Conservation (phyloP, 2,329 filamentous ascomycete genomes). For the Bipolaris bicolor region DNA sequence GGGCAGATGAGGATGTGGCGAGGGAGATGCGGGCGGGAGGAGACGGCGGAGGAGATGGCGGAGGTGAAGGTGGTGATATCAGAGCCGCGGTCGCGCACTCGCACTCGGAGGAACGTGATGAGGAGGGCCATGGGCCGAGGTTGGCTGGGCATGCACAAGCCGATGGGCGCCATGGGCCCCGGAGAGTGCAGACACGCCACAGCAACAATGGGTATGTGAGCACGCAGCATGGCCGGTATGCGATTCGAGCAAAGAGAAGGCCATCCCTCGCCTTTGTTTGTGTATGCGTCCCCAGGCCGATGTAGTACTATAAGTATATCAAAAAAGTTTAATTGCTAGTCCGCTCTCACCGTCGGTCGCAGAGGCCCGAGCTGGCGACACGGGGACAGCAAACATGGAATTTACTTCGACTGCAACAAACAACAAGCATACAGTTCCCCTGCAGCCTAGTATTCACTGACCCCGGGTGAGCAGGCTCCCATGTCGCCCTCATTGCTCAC, state of each 20-base stretch:
- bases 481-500: not conserved
- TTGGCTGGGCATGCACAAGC: slow-evolving; percentile 17
- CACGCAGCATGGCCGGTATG: not conserved
- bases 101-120: slow-evolving; percentile 23
- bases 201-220: not conserved
- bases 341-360: slow-evolving; percentile 11
- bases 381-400: slow-evolving; percentile 27
- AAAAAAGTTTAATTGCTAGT: too few species aligned
- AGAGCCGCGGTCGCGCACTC: not conserved
- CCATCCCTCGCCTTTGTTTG: too few species aligned
- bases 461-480: slow-evolving; percentile 42
- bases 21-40: not conserved
- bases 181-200: not conserved
- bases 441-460: slow-evolving; percentile 13
- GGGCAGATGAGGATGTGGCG: slow-evolving; percentile 5
- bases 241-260: not conserved
- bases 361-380: slow-evolving; percentile 25
- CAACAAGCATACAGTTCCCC: slow-evolving; percentile 20
- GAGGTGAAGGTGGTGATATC: slow-evolving; percentile 4
- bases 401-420: slow-evolving; percentile 7
- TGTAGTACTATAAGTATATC: too few species aligned
- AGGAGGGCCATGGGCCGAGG: slow-evolving; percentile 37
- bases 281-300: too few species aligned
- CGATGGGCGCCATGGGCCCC: slow-evolving; percentile 2
- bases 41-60: not conserved